Conservation (phyloP, 257 asterid species). For the Plectranthus barbatus region DNA sequence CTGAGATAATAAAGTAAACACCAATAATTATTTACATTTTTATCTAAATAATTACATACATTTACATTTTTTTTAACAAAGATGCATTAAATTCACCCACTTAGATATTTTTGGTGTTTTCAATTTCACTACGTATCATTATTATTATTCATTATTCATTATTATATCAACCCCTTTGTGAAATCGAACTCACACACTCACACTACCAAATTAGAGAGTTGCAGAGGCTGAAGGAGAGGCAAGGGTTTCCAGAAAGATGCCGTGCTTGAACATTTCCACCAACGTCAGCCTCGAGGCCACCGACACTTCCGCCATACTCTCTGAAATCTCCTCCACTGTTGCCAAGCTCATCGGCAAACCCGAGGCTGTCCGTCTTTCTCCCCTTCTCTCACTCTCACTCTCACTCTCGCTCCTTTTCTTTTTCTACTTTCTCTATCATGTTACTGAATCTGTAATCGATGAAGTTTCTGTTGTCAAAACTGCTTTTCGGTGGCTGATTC, state of each 20-base stretch:
- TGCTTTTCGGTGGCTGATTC: not conserved
- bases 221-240: not conserved
- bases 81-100: no score
- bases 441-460: no score
- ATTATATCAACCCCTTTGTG: no score
- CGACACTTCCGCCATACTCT: constrained; percentile 75
- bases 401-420: not conserved
- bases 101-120: no score
- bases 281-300: constrained; percentile 86
- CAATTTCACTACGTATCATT: no score
- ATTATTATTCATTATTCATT: no score
- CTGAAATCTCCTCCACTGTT: constrained; percentile 83
- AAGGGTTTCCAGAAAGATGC: constrained; percentile 50
- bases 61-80: no score
- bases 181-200: no score
- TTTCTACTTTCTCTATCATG: not conserved
- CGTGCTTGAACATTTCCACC: constrained; percentile 86
- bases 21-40: no score
- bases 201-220: no score
- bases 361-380: constrained; percentile 42
- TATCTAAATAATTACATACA: no score
- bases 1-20: no score
- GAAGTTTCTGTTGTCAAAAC: not conserved
- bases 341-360: constrained; percentile 90
- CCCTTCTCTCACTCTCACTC: not conserved